phyloP scores from a whole-genome alignment of 2,329 filamentous ascomycete species.

The Xylaria sp. region DNA sequence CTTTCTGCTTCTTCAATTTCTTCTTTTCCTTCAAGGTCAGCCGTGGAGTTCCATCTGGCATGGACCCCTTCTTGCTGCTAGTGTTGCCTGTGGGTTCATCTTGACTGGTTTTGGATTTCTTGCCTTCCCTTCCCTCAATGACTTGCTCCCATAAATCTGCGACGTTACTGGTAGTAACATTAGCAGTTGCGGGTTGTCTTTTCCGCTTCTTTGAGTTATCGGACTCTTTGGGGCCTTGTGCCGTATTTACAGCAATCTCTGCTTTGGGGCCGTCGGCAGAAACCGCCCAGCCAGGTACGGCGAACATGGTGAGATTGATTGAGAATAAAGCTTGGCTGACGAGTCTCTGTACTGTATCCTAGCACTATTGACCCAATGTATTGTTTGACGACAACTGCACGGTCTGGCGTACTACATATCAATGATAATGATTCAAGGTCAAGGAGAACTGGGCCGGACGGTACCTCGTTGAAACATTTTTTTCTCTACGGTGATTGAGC shows the following conservation, averaged over 20 bases:
- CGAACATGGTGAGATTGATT: slow-evolving; percentile 39
- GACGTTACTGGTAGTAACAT: slow-evolving; percentile 72
- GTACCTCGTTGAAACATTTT: slow-evolving; percentile 29
- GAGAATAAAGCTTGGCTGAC: not conserved
- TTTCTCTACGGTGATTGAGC: slow-evolving; percentile 9
- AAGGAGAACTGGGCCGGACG: not conserved
- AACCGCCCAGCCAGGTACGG: slow-evolving; percentile 91
- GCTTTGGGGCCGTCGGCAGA: slow-evolving; percentile 72
- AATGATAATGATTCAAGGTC: not conserved
- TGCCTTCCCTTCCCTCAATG: slow-evolving; percentile 68
- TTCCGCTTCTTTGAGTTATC: slow-evolving; percentile 60
- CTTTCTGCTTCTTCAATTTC: slow-evolving; percentile 36
- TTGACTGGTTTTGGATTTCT: slow-evolving; percentile 38
- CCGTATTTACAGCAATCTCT: slow-evolving; percentile 56
- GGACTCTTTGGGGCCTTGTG: slow-evolving; percentile 37
- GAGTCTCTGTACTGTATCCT: not conserved
- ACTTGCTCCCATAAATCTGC: slow-evolving; percentile 79
- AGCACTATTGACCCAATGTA: not conserved
- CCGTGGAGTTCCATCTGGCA: slow-evolving; percentile 26
- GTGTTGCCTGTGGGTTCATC: slow-evolving; percentile 23
- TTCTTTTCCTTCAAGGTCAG: slow-evolving; percentile 39
- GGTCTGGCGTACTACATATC: not conserved
- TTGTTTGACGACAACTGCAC: not conserved
- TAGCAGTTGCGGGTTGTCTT: slow-evolving; percentile 46
- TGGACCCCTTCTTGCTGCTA: slow-evolving; percentile 34